Conservation (phyloP, 192 early-diverging fungal genomes). For the Polychytrium aggregatum region DNA sequence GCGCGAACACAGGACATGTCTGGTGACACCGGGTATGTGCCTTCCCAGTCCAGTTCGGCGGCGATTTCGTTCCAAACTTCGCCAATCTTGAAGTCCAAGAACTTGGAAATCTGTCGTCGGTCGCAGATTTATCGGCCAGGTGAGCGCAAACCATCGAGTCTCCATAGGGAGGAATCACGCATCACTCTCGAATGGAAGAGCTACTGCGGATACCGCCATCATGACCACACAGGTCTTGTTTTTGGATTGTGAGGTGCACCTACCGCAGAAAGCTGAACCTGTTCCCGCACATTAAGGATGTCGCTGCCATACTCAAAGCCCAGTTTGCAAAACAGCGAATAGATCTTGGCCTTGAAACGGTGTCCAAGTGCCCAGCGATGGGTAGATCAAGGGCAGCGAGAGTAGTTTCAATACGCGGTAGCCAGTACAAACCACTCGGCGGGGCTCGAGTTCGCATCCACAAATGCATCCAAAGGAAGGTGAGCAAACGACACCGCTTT, state of each 20-base stretch:
- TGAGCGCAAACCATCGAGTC: neutral
- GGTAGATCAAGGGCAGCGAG: neutral
- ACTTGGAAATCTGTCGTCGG: slow-evolving; percentile 23
- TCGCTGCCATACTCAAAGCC: slow-evolving; percentile 18
- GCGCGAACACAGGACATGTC: slow-evolving; percentile 38
- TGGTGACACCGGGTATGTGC: slow-evolving; percentile 33
- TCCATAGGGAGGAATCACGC: no score
- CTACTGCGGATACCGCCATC: neutral
- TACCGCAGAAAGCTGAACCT: slow-evolving; percentile 24
- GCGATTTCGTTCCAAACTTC: slow-evolving; percentile 40
- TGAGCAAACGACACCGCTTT: no score
- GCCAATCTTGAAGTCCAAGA: slow-evolving; percentile 43
- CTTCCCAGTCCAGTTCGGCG: slow-evolving; percentile 29
- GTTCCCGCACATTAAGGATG: slow-evolving; percentile 10
- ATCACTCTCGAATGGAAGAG: slow-evolving; percentile 4
- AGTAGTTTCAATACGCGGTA: no score
- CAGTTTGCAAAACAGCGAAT: slow-evolving; percentile 33
- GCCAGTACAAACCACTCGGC: no score
- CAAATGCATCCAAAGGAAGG: no score
- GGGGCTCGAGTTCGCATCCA: no score
- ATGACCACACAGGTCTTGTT: neutral
- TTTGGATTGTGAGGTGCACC: no score
- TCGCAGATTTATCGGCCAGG: neutral
- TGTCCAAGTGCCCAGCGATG: no score
- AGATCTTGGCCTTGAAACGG: slow-evolving; percentile 37